phyloP scores from a whole-genome alignment of 2,329 filamentous ascomycete species.

The Fusarium anguioides region DNA sequence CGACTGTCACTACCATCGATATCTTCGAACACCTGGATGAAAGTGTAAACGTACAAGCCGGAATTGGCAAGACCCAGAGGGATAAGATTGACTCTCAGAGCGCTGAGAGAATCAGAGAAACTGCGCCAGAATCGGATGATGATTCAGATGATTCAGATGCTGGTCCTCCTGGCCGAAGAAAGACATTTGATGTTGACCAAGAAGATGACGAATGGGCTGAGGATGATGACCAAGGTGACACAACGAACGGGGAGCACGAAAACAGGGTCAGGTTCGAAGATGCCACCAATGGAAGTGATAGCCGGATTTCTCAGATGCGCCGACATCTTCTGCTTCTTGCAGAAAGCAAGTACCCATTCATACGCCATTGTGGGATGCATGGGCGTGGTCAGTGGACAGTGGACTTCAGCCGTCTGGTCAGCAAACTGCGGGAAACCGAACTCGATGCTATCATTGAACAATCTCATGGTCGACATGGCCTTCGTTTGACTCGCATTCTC shows the following conservation, averaged over 20 bases:
- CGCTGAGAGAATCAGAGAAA: slow-evolving; percentile 61
- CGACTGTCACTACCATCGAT: slow-evolving; percentile 63
- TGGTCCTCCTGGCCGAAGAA: slow-evolving; percentile 37
- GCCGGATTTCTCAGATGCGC: slow-evolving; percentile 70
- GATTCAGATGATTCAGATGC: slow-evolving; percentile 53
- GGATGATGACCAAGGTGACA: slow-evolving; percentile 46
- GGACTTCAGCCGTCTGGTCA: slow-evolving; percentile 79
- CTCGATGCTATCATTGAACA: slow-evolving; percentile 85
- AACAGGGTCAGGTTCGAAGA: slow-evolving; percentile 66
- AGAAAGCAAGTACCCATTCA: slow-evolving; percentile 75
- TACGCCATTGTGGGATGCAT: slow-evolving; percentile 72
- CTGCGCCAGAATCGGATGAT: slow-evolving; percentile 49
- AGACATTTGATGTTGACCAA: slow-evolving; percentile 41
- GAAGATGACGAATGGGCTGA: slow-evolving; percentile 51
- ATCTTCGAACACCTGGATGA: slow-evolving; percentile 66
- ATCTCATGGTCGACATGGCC: slow-evolving; percentile 78
- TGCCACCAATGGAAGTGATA: slow-evolving; percentile 53
- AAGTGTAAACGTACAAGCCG: slow-evolving; percentile 63
- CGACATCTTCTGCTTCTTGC: slow-evolving; percentile 79
- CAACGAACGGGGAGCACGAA: slow-evolving; percentile 51
- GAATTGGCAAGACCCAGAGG: slow-evolving; percentile 66
- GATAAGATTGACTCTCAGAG: slow-evolving; percentile 59
- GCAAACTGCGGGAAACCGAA: slow-evolving; percentile 78
- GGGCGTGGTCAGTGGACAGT: slow-evolving; percentile 83
- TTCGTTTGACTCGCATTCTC: slow-evolving; percentile 87